Evolutionary conservation across 768 basidiomycete species (phyloP).

Genomic region (Strobilomyces dryophilus): DNA sequence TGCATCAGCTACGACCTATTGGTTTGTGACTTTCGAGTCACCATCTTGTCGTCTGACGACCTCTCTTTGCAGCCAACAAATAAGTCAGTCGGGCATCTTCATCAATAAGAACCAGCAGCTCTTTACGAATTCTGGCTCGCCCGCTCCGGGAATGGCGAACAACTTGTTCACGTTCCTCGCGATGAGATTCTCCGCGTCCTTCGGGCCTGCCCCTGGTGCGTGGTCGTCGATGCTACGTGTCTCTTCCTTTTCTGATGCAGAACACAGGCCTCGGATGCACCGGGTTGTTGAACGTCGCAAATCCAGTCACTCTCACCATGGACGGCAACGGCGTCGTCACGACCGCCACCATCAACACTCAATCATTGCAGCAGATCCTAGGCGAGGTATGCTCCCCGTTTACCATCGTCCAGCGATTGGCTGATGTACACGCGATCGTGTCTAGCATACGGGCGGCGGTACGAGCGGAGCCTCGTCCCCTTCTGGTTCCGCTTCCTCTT

Average conservation of each 20-base stretch:
- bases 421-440: neutral
- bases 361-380: conserved; percentile 18
- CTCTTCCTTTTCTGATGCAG: neutral
- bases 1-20: conserved; percentile 20
- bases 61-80: conserved; percentile 15
- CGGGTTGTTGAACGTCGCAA: conserved; percentile 17
- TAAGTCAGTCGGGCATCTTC: conserved; percentile 21
- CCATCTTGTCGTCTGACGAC: neutral
- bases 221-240: neutral
- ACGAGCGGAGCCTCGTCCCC: neutral
- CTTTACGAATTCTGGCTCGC: conserved; percentile 18
- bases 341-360: conserved; percentile 21
- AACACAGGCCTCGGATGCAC: conserved; percentile 21
- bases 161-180: conserved; percentile 28
- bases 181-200: conserved; percentile 24
- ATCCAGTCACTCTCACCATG: conserved; percentile 22
- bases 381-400: neutral
- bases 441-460: conserved; percentile 1
- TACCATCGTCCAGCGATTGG: neutral
- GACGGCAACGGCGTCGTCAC: conserved; percentile 26
- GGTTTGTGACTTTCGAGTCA: conserved; percentile 7
- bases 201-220: conserved; percentile 24
- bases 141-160: conserved; percentile 18
- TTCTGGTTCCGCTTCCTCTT: neutral
- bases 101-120: conserved; percentile 19